phyloP scores from a whole-genome alignment of 2,329 filamentous ascomycete species.

The Talaromyces verruculosus region DNA sequence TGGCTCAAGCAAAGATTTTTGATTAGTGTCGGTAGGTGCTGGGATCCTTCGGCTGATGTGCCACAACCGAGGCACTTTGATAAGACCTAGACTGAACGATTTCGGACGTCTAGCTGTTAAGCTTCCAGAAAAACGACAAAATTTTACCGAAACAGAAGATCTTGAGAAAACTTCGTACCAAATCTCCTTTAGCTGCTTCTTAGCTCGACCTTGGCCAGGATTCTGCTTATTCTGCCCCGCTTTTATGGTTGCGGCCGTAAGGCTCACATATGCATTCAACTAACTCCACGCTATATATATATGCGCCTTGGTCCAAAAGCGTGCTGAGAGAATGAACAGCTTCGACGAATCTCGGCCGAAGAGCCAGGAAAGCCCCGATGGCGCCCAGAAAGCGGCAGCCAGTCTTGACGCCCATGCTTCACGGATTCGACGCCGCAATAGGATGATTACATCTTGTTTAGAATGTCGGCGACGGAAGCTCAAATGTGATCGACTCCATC shows the following conservation, averaged over 20 bases:
- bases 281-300: neutral
- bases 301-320: neutral
- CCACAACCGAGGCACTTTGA: neutral
- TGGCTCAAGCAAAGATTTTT: neutral
- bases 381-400: neutral
- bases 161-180: neutral
- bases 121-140: neutral
- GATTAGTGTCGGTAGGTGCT: neutral
- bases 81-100: neutral
- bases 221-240: slow-evolving; percentile 3
- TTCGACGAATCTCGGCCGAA: neutral
- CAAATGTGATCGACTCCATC: slow-evolving; percentile 70
- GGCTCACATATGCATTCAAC: neutral
- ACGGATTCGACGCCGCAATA: slow-evolving; percentile 58
- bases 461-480: slow-evolving; percentile 72
- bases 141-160: neutral
- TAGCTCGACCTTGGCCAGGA: neutral
- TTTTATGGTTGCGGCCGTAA: slow-evolving; percentile 17
- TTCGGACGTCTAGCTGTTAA: neutral
- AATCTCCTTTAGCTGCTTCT: neutral
- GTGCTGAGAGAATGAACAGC: neutral
- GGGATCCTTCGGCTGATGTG: neutral
- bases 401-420: neutral
- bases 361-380: slow-evolving; percentile 6
- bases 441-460: slow-evolving; percentile 68